Base-by-base conservation (phyloP, 2,329 filamentous ascomycete genomes). In the Cyphellophora attinorum region DNA sequence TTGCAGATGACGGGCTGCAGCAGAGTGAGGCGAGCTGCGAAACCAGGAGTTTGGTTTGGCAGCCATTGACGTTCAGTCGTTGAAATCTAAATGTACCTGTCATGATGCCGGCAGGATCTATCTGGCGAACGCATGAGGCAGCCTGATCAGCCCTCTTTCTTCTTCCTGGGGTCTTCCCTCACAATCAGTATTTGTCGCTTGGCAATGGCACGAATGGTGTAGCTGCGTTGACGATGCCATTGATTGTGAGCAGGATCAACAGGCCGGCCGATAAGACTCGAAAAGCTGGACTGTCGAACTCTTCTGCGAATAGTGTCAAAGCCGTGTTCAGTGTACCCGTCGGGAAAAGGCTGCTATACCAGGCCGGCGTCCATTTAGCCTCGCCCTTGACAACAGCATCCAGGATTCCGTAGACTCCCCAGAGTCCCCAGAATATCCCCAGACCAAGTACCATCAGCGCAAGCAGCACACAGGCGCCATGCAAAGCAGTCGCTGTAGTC, bases 341-440 rank as follows among this genome's bases (percentile, higher is more conserved):
- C 5, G 44, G 44, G 35, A 47, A 47, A 14, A 47, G 44, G 27
- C 41, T 39, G 10, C 39, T 37, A 21, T 45, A 44, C 44, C 44
- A 47, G 6, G 42, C 37, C 21, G 44, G 44, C 6, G 41, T 35
- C 44, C 44, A 47, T 6, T 13, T 30, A 17, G 45, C 19, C 27
- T 47, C 21, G 11, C 30, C 13, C 15, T 39, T 29, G 5, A 31
- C 18, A 10, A 38, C 39, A 5, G 41, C 29, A 11, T 42, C 33
- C 11, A 41, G 11, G 37, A 47, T 45, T 18, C 29, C 38, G 16
- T 34, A 38, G 5, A 60, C 43, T 2, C 59, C 57, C 37, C 64
- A 58, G n/a, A 48, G 39, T 55, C 58, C 60, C 61, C 60, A 65
- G 27, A 65, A 61, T 3, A 57, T 53, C 1, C 52, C 57, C 30